Evolutionary conservation across 768 basidiomycete species (phyloP).

Genomic region (Mycena filopes): DNA sequence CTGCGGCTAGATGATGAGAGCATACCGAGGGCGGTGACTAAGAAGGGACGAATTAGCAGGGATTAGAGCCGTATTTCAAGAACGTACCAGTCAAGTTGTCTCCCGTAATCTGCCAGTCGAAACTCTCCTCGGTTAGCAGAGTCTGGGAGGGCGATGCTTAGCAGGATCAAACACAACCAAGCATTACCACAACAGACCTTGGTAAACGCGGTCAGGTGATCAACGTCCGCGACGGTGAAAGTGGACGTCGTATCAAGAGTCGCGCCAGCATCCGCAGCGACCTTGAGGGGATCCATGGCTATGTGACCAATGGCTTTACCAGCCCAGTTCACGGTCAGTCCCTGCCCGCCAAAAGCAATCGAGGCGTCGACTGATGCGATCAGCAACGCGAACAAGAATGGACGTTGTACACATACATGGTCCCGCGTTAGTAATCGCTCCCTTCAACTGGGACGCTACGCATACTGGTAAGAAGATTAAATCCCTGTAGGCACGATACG

Average conservation of each 20-base stretch:
- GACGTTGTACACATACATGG: constrained; percentile 62
- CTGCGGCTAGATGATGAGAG: neutral
- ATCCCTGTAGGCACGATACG: neutral
- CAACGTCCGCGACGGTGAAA: constrained; percentile 69
- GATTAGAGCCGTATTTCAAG: neutral
- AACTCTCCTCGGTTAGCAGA: constrained; percentile 70
- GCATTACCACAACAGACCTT: constrained; percentile 49
- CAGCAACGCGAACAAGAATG: constrained; percentile 3
- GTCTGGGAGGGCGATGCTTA: constrained; percentile 41
- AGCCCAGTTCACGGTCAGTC: constrained; percentile 70
- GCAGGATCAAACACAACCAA: constrained; percentile 3
- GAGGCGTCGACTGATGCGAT: constrained; percentile 66
- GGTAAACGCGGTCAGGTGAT: constrained; percentile 70
- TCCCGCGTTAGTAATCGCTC: constrained; percentile 74
- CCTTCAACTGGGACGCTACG: constrained; percentile 62
- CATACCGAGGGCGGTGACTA: constrained; percentile 68
- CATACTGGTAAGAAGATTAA: neutral
- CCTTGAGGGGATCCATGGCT: constrained; percentile 66
- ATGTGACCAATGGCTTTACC: constrained; percentile 68
- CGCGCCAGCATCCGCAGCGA: constrained; percentile 73
- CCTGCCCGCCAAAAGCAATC: constrained; percentile 68
- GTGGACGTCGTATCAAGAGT: constrained; percentile 61
- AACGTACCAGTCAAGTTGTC: constrained; percentile 68
- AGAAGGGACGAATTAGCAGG: constrained; percentile 17
- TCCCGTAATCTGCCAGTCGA: constrained; percentile 76